phyloP scores from a whole-genome alignment of 495 filamentous ascomycete genomes.

The Podospora pseudopauciseta region DNA sequence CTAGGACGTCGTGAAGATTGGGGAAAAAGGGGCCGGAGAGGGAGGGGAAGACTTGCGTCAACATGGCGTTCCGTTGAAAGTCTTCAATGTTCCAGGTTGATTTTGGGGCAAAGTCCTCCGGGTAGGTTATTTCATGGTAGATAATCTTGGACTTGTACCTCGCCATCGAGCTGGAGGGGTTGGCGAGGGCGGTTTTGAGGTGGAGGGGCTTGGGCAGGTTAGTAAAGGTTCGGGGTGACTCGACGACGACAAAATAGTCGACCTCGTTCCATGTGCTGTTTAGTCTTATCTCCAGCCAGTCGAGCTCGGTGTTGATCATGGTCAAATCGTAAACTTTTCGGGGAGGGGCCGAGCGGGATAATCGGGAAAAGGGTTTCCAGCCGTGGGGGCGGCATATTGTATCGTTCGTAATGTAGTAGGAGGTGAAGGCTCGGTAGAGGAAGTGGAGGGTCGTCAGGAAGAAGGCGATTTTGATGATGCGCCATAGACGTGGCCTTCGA shows the following conservation, averaged over 20 bases:
- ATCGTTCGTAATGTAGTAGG: background rate
- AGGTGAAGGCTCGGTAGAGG: constrained; percentile 11
- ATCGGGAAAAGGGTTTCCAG: constrained; percentile 34
- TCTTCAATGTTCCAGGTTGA: constrained; percentile 48
- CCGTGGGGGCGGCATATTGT: constrained; percentile 41
- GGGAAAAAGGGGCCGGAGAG: constrained; percentile 29
- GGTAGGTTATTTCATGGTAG: constrained; percentile 50
- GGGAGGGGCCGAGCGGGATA: constrained; percentile 7
- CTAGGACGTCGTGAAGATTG: constrained; percentile 38
- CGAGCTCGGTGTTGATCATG: constrained; percentile 53
- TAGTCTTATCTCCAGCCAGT: constrained; percentile 57
- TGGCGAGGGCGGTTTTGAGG: constrained; percentile 39
- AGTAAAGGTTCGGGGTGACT: constrained; percentile 49
- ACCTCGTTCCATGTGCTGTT: constrained; percentile 47
- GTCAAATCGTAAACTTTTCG: constrained; percentile 56
- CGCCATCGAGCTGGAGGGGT: constrained; percentile 43
- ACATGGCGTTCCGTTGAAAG: constrained; percentile 50
- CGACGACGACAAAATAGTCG: constrained; percentile 58
- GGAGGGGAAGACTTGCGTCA: constrained; percentile 45
- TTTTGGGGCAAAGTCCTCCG: constrained; percentile 32
- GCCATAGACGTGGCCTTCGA: constrained; percentile 12
- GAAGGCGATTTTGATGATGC: constrained; percentile 10
- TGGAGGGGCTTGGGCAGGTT: constrained; percentile 46
- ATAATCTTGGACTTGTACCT: constrained; percentile 51
- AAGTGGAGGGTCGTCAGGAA: constrained; percentile 14